Conservation (phyloP, 805 yeast species). For the Ogataea degrootiae region DNA sequence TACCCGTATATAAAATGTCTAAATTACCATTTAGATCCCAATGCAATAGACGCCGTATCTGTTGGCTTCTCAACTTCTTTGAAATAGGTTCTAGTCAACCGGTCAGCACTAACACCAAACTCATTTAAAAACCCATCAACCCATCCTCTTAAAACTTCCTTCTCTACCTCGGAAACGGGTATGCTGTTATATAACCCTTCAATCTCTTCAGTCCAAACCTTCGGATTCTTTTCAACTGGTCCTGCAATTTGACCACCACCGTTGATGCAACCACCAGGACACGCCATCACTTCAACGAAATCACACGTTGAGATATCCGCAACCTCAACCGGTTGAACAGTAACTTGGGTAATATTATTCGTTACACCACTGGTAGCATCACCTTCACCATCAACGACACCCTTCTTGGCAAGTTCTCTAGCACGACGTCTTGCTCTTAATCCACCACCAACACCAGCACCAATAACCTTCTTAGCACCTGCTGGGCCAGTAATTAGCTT, state of each 20-base stretch:
- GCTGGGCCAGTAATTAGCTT: slow-evolving; percentile 33
- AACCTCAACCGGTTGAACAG: slow-evolving; percentile 11
- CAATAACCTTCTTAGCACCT: not conserved
- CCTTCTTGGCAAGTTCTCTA: slow-evolving; percentile 25
- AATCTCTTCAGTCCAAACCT: slow-evolving; percentile 42
- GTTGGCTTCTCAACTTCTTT: slow-evolving; percentile 47
- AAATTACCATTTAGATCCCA: slow-evolving; percentile 53
- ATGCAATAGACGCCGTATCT: slow-evolving; percentile 41
- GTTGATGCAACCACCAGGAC: slow-evolving; percentile 96
- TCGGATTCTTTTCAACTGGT: slow-evolving; percentile 30
- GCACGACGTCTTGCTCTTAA: slow-evolving; percentile 42
- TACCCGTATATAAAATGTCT: not conserved
- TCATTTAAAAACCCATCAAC: slow-evolving; percentile 28
- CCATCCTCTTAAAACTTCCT: slow-evolving; percentile 27
- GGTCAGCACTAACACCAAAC: slow-evolving; percentile 28
- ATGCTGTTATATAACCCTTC: slow-evolving; percentile 32
- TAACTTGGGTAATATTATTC: not conserved
- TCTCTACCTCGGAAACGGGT: slow-evolving; percentile 11
- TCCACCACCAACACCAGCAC: slow-evolving; percentile 18
- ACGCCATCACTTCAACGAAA: slow-evolving; percentile 94
- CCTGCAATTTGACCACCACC: slow-evolving; percentile 88
- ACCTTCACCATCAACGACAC: slow-evolving; percentile 2
- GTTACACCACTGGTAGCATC: too few relatives aligned
- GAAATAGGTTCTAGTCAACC: slow-evolving; percentile 44
- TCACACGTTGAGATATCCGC: slow-evolving; percentile 69